These are phyloP conservation scores for Dicorynia guianensis DNA, from an alignment of 306 rosid genomes.

Conservation along the genomic window DNA sequence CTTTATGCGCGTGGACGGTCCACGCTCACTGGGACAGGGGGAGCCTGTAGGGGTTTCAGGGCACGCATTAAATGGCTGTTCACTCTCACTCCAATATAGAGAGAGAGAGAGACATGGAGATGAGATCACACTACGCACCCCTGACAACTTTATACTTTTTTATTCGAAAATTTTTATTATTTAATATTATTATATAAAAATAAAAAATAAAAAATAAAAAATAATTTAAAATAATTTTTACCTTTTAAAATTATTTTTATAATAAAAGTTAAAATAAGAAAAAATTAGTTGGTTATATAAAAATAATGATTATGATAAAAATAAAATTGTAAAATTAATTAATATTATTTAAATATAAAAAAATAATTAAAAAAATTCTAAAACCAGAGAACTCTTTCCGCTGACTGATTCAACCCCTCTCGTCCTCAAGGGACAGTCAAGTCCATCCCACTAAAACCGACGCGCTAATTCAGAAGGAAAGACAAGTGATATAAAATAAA, in stretches of 20 bases:
- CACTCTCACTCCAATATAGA: background rate
- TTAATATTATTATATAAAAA: too few relatives aligned
- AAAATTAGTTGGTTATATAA: too few relatives aligned
- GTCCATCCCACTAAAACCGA: background rate
- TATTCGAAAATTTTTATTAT: too few relatives aligned
- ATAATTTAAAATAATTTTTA: too few relatives aligned
- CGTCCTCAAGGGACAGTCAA: background rate
- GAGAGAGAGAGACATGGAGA: background rate
- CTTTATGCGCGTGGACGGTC: background rate
- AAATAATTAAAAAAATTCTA: too few relatives aligned
- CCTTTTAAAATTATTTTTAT: too few relatives aligned
- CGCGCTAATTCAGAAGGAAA: conserved; percentile 17
- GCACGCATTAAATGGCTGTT: conserved; percentile 42
- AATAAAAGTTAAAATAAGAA: too few relatives aligned
- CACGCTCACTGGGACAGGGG: conserved; percentile 33
- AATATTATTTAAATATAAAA: too few relatives aligned
- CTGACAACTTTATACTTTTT: too few relatives aligned
- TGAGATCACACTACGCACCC: conserved; percentile 29
- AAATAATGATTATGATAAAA: too few relatives aligned
- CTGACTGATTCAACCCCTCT: conserved; percentile 9
- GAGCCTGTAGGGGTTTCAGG: conserved; percentile 47
- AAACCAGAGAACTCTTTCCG: conserved; percentile 1
- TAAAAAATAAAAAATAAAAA: too few relatives aligned
- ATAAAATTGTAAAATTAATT: too few relatives aligned
- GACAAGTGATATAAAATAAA: conserved; percentile 14